These are phyloP conservation scores for Barnettozyma wickerhamii DNA, from an alignment of 805 yeast species.

Conservation along the genomic window DNA sequence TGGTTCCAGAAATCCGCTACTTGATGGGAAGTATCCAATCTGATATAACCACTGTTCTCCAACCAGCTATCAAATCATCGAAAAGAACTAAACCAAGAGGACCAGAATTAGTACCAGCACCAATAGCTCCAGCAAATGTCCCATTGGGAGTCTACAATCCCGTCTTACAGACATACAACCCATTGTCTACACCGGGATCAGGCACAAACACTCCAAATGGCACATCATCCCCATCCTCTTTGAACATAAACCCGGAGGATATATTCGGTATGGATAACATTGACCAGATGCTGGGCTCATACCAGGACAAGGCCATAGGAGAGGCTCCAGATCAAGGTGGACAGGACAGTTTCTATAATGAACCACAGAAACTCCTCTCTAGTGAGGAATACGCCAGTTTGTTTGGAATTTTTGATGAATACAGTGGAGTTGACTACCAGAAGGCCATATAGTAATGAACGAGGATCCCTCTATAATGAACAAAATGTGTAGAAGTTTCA, in stretches of 20 bases:
- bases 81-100: not conserved
- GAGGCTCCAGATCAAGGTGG: not conserved
- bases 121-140: not conserved
- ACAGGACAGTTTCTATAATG: not conserved
- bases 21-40: constrained; percentile 11
- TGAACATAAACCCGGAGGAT: constrained; percentile 5
- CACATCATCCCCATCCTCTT: not conserved
- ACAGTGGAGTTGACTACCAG: constrained; percentile 4
- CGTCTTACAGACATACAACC: too few relatives aligned
- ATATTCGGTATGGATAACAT: constrained; percentile 4
- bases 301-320: too few relatives aligned
- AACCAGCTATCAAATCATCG: constrained; percentile 9
- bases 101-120: not conserved
- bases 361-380: constrained; percentile 9
- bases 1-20: constrained; percentile 15
- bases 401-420: constrained; percentile 25
- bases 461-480: too few relatives aligned
- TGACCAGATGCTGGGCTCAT: too few relatives aligned
- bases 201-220: not conserved
- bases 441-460: not conserved
- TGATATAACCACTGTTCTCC: constrained; percentile 16
- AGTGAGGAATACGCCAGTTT: constrained; percentile 23
- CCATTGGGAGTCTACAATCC: too few relatives aligned
- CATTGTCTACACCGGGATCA: too few relatives aligned
- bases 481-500: too few relatives aligned